Base-by-base conservation (phyloP, 2,329 filamentous ascomycete genomes). In the Ploettnerulaceae sp. region DNA sequence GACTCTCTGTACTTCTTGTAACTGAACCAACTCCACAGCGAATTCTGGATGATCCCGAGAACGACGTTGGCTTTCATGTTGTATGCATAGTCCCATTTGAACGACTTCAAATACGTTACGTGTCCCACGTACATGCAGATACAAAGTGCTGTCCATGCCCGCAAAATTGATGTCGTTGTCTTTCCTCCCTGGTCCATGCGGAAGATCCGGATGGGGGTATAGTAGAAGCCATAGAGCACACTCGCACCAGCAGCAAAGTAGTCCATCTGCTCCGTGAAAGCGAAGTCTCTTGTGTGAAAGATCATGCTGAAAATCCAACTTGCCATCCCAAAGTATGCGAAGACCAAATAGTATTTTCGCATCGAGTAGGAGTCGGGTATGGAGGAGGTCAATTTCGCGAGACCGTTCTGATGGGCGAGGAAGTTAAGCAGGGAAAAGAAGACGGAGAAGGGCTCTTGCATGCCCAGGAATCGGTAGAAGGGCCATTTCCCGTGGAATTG, bases 401-500 rank as follows among this genome's bases (percentile, higher is more conserved):
- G 79, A 49, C 93, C 93, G 57, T 80, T 69, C 63, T 81, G 78
- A 71, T 98, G 93, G 11, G 90, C 91, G 57, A 84, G 77, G 61
- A 93, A 84, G 74, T 98, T 98, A 62, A 94, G 79, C 41, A 95
- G 74, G 55, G 87, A 95, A 75, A 96, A 98, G 62, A 96, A 73
- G 57, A 97, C 91, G 40, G 84, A 89, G 66, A 90, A 89, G 49
- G 91, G 89, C 71, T 98, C 93, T 70, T 98, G 93, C 72, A 95
- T 85, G 66, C 93, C 93, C 44, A 94, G 69, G 62, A 96, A 77
- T 56, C 93, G 86, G 66, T 83, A 75, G 70, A 98, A 98, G 29
- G 93, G 93, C 93, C 93, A 98, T 77, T 98, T 98, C 24, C 93
- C 93, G 71, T 98, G 89, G 73, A 90, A 98, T 70, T 98, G 93